phyloP scores from a whole-genome alignment of 164 flowering plant species.

The Protea cynaroides region DNA sequence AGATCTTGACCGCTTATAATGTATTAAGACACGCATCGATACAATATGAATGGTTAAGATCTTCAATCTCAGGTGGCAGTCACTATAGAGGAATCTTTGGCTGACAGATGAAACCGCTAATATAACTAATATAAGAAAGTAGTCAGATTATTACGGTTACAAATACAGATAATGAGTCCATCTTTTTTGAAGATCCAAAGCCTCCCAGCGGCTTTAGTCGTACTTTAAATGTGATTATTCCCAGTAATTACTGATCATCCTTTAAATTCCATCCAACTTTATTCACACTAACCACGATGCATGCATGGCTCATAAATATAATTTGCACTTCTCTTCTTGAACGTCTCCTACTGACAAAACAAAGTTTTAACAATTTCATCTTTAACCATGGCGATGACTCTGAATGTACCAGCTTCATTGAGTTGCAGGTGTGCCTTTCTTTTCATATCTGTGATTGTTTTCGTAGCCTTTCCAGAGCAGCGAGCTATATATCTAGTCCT shows the following conservation, averaged over 20 bases:
- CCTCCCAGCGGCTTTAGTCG: background rate
- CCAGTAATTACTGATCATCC: background rate
- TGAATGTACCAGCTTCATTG: background rate
- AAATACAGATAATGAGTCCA: background rate
- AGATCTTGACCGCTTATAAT: no score
- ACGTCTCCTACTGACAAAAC: constrained; percentile 1
- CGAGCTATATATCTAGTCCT: constrained; percentile 51
- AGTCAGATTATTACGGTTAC: background rate
- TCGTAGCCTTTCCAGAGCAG: constrained; percentile 30
- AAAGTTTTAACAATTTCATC: no score
- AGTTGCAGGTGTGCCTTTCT: background rate
- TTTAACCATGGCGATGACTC: constrained; percentile 7
- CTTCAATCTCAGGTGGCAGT: no score
- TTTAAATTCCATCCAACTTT: constrained; percentile 16
- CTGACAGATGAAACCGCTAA: no score
- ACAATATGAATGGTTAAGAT: no score
- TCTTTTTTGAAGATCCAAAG: background rate
- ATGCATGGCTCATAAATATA: background rate
- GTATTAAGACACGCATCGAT: no score
- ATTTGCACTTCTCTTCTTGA: background rate
- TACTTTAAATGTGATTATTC: background rate
- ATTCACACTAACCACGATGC: constrained; percentile 21
- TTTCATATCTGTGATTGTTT: constrained; percentile 5
- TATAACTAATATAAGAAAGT: no score
- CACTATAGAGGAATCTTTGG: no score